A percentile compares a stretch with the other conserved stretches of the same genome.
These are phyloP conservation scores for Corchorus olitorius DNA, from an alignment of 345 rosid species.

Conservation along the genomic window DNA sequence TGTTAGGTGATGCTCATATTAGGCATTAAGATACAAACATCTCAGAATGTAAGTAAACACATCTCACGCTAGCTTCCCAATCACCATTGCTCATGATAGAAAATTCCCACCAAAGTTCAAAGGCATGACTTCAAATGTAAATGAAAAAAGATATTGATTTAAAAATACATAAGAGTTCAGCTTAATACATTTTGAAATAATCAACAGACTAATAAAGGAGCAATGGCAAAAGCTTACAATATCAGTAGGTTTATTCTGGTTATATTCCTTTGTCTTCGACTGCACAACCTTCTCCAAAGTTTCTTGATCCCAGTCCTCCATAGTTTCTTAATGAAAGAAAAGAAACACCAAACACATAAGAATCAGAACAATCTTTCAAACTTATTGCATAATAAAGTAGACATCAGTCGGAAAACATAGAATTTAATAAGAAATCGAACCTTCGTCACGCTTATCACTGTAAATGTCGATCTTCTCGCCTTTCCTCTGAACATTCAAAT, in stretches of 20 bases:
- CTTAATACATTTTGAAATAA: not conserved
- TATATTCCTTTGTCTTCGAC: constrained; percentile 58
- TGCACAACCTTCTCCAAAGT: constrained; percentile 73
- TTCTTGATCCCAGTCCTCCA: constrained; percentile 83
- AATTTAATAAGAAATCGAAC: constrained; percentile 22
- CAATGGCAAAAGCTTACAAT: constrained; percentile 45
- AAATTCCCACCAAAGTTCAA: not conserved
- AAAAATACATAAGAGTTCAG: not conserved
- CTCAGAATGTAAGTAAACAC: not conserved
- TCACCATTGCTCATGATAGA: not conserved
- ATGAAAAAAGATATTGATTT: not conserved
- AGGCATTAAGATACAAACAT: not conserved
- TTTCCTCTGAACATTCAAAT: constrained; percentile 67
- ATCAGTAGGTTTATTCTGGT: constrained; percentile 71
- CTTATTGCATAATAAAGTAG: not conserved
- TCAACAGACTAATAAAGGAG: not conserved
- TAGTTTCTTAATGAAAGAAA: constrained; percentile 38
- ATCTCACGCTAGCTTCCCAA: not conserved
- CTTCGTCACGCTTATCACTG: constrained; percentile 61
- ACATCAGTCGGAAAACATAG: not conserved
- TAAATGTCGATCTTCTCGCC: constrained; percentile 72
- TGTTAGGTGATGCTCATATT: not conserved
- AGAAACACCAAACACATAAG: not conserved
- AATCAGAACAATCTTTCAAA: constrained; percentile 8
- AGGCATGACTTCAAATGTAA: not conserved